Conservation (phyloP, 805 yeast species). For the Yamadazyma kitorensis region DNA sequence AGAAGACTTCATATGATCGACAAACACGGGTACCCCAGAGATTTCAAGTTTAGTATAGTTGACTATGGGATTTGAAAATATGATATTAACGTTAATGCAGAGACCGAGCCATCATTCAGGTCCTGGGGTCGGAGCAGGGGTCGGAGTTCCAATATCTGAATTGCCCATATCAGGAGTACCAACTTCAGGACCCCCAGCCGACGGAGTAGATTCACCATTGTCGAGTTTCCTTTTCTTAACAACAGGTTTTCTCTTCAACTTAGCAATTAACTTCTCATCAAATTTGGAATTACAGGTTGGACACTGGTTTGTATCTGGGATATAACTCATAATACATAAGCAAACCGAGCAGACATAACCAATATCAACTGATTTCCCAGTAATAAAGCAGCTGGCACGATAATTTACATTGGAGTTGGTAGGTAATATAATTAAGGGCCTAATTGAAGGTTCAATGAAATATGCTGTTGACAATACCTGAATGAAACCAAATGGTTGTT, state of each 20-base stretch:
- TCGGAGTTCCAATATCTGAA: slow-evolving; percentile 6
- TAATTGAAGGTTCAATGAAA: slow-evolving; percentile 79
- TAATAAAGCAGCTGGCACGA: slow-evolving; percentile 88
- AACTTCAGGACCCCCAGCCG: too few species aligned
- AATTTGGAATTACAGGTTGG: slow-evolving; percentile 85
- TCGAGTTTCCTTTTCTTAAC: slow-evolving; percentile 40
- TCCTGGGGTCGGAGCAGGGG: not conserved
- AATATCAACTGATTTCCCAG: slow-evolving; percentile 86
- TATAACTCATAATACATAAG: slow-evolving; percentile 67
- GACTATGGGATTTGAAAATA: slow-evolving; percentile 23
- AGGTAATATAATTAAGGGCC: slow-evolving; percentile 76
- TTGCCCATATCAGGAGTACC: slow-evolving; percentile 5
- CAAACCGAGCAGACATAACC: slow-evolving; percentile 97
- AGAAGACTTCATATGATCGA: slow-evolving; percentile 49
- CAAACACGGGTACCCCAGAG: slow-evolving; percentile 48
- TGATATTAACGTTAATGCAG: too few species aligned
- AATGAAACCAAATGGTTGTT: slow-evolving; percentile 69
- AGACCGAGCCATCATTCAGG: not conserved
- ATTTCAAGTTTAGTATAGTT: slow-evolving; percentile 27
- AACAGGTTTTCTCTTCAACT: slow-evolving; percentile 60
- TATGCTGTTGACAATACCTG: slow-evolving; percentile 81
- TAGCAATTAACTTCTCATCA: slow-evolving; percentile 59
- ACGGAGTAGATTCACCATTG: too few species aligned
- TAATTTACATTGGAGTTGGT: slow-evolving; percentile 86
- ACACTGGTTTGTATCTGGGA: slow-evolving; percentile 68